Percentiles rank a stretch among this genome's conserved stretches.
Evolutionary conservation across 768 basidiomycete species (phyloP).

Genomic region (Kwoniella sp.): DNA sequence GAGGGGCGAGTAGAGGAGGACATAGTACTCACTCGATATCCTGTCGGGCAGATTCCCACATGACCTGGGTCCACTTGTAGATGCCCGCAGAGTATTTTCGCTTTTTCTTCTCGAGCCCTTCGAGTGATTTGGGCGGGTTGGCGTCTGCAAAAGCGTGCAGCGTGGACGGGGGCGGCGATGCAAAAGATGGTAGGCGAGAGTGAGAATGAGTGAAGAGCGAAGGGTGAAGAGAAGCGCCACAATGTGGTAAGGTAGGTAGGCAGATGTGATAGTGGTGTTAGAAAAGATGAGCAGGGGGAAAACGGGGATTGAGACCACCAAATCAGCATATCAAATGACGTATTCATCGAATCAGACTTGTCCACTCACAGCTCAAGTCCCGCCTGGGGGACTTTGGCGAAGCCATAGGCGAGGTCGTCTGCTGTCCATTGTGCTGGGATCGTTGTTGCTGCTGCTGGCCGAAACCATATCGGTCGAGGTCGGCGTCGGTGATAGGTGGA

Average conservation of each 20-base stretch:
- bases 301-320: no score
- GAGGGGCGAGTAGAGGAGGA: no score
- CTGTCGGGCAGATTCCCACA: constrained; percentile 18
- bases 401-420: not conserved
- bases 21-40: constrained; percentile 29
- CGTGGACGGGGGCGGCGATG: not conserved
- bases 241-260: no score
- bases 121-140: constrained; percentile 1
- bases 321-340: no score
- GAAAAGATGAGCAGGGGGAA: no score
- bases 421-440: not conserved
- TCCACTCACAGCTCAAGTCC: constrained; percentile 6
- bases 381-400: not conserved
- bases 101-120: constrained; percentile 17
- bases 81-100: constrained; percentile 14
- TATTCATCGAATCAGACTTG: no score
- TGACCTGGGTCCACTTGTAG: constrained; percentile 21
- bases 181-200: no score
- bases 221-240: no score
- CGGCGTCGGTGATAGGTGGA: not conserved
- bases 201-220: no score
- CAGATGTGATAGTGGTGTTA: no score
- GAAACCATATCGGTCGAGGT: not conserved
- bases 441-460: no score
- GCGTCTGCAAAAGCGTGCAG: not conserved